A percentile compares a stretch with the other conserved stretches of the same genome.
These are phyloP conservation scores for Schizosaccharomyces octosporus DNA, from an alignment of 805 yeast genomes.

Conservation along the genomic window DNA sequence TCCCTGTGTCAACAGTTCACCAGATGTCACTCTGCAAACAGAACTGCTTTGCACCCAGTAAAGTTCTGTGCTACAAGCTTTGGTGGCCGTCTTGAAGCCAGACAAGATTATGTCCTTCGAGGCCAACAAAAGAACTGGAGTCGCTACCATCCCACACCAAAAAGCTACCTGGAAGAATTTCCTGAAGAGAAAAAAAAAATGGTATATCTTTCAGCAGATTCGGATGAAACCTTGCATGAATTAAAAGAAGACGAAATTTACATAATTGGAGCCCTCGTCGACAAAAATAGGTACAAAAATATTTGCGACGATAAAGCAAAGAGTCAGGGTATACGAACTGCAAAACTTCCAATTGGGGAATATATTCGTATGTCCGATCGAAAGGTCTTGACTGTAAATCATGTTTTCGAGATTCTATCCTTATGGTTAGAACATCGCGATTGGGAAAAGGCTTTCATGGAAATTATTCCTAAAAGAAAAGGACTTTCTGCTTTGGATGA, in stretches of 20 bases:
- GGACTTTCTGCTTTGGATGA: neutral
- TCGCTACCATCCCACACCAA: conserved; percentile 25
- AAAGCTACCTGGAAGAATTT: conserved; percentile 17
- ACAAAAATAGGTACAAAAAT: conserved; percentile 46
- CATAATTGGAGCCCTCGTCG: conserved; percentile 87
- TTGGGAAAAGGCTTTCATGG: conserved; percentile 72
- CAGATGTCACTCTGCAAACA: conserved; percentile 56
- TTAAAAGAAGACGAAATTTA: conserved; percentile 52
- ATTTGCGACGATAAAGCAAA: conserved; percentile 66
- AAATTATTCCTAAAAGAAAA: conserved; percentile 68
- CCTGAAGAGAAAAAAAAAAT: conserved; percentile 9
- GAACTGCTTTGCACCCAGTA: conserved; percentile 32
- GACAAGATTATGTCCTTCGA: conserved; percentile 40
- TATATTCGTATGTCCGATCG: conserved; percentile 64
- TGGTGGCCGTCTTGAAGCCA: conserved; percentile 32
- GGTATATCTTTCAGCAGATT: conserved; percentile 68
- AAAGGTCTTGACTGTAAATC: conserved; percentile 75
- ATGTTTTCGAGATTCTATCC: conserved; percentile 70
- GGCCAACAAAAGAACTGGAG: conserved; percentile 44
- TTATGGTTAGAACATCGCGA: conserved; percentile 54
- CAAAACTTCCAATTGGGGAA: conserved; percentile 67
- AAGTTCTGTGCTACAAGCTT: conserved; percentile 40
- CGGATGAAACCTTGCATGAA: conserved; percentile 39
- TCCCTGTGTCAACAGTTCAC: conserved; percentile 63
- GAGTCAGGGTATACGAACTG: conserved; percentile 42